phyloP scores from a whole-genome alignment of 352 stramenopile species.

The Thraustochytrium sp. region DNA sequence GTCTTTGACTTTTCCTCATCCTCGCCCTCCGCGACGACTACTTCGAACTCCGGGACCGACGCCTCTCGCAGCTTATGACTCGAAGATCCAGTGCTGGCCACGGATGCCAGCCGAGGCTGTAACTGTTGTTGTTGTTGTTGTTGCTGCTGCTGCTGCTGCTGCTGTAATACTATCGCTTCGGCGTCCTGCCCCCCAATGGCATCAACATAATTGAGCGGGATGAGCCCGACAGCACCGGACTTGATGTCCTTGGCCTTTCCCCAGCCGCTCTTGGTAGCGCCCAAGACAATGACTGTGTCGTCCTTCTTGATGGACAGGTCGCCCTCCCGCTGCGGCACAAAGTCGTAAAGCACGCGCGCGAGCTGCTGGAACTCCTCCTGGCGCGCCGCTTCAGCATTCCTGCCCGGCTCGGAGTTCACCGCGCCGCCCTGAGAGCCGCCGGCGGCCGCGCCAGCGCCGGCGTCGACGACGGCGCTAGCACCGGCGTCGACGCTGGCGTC shows the following conservation, averaged over 20 bases:
- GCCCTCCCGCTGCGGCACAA: conserved; percentile 2
- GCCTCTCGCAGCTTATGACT: too few species aligned
- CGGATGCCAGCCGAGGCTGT: not conserved
- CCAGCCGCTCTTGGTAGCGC: conserved; percentile 36
- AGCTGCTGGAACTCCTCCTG: conserved; percentile 38
- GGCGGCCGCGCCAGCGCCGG: not conserved
- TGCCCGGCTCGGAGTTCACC: too few species aligned
- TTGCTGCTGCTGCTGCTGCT: conserved; percentile 22
- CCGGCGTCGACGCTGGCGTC: not conserved
- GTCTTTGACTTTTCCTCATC: not conserved
- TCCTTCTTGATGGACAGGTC: conserved; percentile 19
- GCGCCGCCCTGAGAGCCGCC: too few species aligned
- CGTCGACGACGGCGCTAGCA: not conserved
- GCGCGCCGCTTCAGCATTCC: too few species aligned
- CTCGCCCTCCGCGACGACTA: not conserved
- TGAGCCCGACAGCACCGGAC: not conserved
- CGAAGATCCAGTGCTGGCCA: not conserved
- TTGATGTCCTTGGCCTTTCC: conserved; percentile 29
- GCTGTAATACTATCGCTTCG: not conserved
- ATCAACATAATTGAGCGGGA: conserved; percentile 36
- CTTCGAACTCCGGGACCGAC: not conserved
- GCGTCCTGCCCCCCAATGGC: conserved; percentile 13
- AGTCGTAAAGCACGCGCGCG: conserved; percentile 19
- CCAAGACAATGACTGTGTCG: conserved; percentile 17
- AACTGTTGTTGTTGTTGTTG: not conserved